Evolutionary conservation across 169 alveolate genomes (phyloP).

Genomic region (Plasmodium yoelii): DNA sequence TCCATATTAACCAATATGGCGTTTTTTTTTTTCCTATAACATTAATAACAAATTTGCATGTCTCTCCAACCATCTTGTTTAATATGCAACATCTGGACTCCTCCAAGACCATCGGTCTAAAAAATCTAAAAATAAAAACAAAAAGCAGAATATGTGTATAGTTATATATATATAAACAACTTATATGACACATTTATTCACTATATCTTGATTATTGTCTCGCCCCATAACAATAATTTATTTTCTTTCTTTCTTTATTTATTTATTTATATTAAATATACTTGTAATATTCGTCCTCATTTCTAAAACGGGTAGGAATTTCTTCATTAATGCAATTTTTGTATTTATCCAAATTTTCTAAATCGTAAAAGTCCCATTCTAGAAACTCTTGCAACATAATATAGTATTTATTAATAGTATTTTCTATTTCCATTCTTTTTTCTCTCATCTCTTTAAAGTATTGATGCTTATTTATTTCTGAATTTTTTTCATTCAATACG

Average conservation of each 20-base stretch:
- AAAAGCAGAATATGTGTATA: not conserved
- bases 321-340: conserved; percentile 53
- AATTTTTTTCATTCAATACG: conserved; percentile 53
- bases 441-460: conserved; percentile 60
- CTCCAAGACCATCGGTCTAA: conserved; percentile 68
- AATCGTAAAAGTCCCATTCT: conserved; percentile 61
- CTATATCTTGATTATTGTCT: not conserved
- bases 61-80: conserved; percentile 52
- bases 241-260: not conserved
- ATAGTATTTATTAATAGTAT: conserved; percentile 42
- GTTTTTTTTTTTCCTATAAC: conserved; percentile 62
- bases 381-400: conserved; percentile 70
- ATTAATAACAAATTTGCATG: conserved; percentile 23
- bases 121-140: conserved; percentile 32
- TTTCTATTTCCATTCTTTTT: conserved; percentile 58
- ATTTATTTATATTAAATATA: conserved; percentile 3
- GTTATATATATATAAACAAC: conserved; percentile 1
- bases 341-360: conserved; percentile 40
- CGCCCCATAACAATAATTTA: not conserved
- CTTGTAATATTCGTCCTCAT: conserved; percentile 66
- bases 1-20: conserved; percentile 58
- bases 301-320: conserved; percentile 31
- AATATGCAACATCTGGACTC: conserved; percentile 58
- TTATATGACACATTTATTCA: not conserved
- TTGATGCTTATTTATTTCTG: conserved; percentile 57